Base-by-base conservation (phyloP, 1,139 yeast genomes). In the Lodderomyces pseudojiufengensis region DNA sequence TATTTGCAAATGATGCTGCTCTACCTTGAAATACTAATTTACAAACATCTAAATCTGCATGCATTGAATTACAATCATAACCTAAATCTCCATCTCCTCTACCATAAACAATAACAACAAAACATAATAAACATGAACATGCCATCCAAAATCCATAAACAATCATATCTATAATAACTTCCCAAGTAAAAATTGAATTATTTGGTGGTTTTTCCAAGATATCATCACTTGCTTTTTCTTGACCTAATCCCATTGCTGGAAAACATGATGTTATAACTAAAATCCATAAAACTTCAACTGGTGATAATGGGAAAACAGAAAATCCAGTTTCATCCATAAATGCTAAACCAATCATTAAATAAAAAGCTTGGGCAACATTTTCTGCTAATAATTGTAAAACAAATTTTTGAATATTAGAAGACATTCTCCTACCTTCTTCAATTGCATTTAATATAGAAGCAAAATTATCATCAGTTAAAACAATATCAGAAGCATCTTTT, bases 401-500 rank as follows among this genome's bases (percentile, higher is more conserved):
- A 51, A 84, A 84, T 55, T 84, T 84, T 57, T 84, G 88, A 49
- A 84, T 84, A 52, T 84, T 84, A 36, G 80, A 78, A 37, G 85
- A 73, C 88, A 84, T 84, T 52, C 92, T 71, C 50, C 94, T 72
- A 22, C 94, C 94, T 57, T 84, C 94, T 59, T 83, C 90, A 45
- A 84, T 90, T 2, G 97, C 97, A 49, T 78, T 80, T 46, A 92
- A 68, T 46, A 92, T 92, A 1, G 97, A 88, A 36, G 94, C 80
- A 61, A 92, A 90, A 56, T 90, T 97, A 61, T 92, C 97, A 61
- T 92, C 96, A 3, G 95, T 90, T 42, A 92, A 70, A 37, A 92
- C 92, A 97, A 92, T 92, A 59, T 92, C 98, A 4, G 97, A 87
- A 0, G 97, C 97, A 59, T 92, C 98, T 54, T 92, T 92, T 33